Conservation (phyloP, 805 yeast genomes). For the Sporopachydermia lactativora region DNA sequence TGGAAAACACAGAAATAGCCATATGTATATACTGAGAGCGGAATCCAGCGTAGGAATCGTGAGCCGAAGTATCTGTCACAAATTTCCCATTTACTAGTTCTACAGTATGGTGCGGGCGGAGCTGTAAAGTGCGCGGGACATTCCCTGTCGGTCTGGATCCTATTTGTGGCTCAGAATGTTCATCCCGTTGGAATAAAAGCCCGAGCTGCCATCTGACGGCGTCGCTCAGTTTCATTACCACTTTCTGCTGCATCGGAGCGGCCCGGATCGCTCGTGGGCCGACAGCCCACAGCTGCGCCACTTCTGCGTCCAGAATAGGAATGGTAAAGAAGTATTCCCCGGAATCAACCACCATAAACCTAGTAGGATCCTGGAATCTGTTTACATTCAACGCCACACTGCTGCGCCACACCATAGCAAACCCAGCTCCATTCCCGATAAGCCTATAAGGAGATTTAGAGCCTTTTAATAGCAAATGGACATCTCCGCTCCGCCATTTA, state of each 20-base stretch:
- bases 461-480: slow-evolving; percentile 42
- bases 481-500: slow-evolving; percentile 31
- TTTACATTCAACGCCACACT: slow-evolving; percentile 48
- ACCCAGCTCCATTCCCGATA: slow-evolving; percentile 59
- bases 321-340: slow-evolving; percentile 52
- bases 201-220: slow-evolving; percentile 71
- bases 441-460: slow-evolving; percentile 68
- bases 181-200: slow-evolving; percentile 53
- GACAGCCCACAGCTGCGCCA: background rate
- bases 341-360: slow-evolving; percentile 51
- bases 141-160: slow-evolving; percentile 13
- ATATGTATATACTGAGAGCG: slow-evolving; percentile 73
- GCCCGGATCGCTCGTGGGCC: background rate
- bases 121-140: slow-evolving; percentile 30
- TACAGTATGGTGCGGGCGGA: slow-evolving; percentile 48
- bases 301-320: slow-evolving; percentile 50
- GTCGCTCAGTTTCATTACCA: slow-evolving; percentile 48
- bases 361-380: slow-evolving; percentile 50
- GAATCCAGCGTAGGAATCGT: slow-evolving; percentile 74
- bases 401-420: slow-evolving; percentile 55
- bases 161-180: background rate
- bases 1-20: slow-evolving; percentile 41
- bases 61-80: slow-evolving; percentile 30
- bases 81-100: slow-evolving; percentile 40
- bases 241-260: slow-evolving; percentile 21